Conservation (phyloP, 345 rosid genomes). For the Arabidopsis arenosa region DNA sequence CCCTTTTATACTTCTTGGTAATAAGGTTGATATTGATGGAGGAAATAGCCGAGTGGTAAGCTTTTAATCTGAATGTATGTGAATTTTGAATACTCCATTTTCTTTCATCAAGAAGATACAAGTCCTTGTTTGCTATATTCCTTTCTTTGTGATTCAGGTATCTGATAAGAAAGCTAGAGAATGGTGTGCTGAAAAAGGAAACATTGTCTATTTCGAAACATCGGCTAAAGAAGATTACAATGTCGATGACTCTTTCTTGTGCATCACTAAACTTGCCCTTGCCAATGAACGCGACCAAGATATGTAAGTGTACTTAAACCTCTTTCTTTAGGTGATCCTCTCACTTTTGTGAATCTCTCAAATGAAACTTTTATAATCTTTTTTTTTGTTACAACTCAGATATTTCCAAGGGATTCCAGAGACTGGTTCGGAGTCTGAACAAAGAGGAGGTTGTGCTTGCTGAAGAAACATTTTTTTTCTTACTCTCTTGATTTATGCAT, state of each 20-base stretch:
- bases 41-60: slow-evolving; percentile 97
- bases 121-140: background rate
- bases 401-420: slow-evolving; percentile 90
- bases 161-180: slow-evolving; percentile 98
- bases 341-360: background rate
- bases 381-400: slow-evolving; percentile 43
- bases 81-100: background rate
- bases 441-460: slow-evolving; percentile 92
- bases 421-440: slow-evolving; percentile 74
- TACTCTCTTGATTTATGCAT: slow-evolving; percentile 8
- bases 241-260: slow-evolving; percentile 80
- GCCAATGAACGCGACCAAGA: slow-evolving; percentile 85
- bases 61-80: background rate
- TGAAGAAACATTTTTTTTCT: slow-evolving; percentile 43
- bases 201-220: slow-evolving; percentile 90
- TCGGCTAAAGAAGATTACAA: slow-evolving; percentile 96
- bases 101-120: background rate
- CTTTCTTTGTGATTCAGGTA: slow-evolving; percentile 52
- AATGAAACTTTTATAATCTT: background rate
- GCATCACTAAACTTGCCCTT: slow-evolving; percentile 82
- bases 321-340: background rate
- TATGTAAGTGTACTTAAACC: slow-evolving; percentile 60
- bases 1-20: slow-evolving; percentile 92
- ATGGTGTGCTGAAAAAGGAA: slow-evolving; percentile 91
- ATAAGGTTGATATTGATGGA: slow-evolving; percentile 97